Evolutionary conservation across 331 rosid genomes (phyloP).

Genomic region (Rosa hybrid): DNA sequence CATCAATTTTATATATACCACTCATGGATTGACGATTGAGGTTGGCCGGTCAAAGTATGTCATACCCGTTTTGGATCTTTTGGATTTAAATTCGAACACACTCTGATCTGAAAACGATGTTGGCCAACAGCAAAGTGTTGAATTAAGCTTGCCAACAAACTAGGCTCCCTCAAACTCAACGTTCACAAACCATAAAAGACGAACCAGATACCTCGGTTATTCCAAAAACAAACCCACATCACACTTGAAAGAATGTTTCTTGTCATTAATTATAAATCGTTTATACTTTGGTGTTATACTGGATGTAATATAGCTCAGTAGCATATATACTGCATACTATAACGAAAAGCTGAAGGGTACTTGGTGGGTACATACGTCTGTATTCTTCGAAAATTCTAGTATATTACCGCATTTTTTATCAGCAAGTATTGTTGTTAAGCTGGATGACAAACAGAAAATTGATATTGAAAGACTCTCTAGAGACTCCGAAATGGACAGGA

Average conservation of each 20-base stretch:
- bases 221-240: background rate
- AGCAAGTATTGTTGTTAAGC: background rate
- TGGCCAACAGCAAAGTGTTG: constrained; percentile 5
- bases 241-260: background rate
- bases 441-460: background rate
- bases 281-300: background rate
- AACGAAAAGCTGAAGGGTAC: background rate
- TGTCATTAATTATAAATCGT: background rate
- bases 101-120: background rate
- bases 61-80: constrained; percentile 1
- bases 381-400: background rate
- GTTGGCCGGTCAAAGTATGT: constrained; percentile 10
- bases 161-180: constrained; percentile 14
- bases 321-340: background rate
- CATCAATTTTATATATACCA: background rate
- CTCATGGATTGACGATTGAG: background rate
- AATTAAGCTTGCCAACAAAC: constrained; percentile 9
- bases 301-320: background rate
- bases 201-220: constrained; percentile 13
- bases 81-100: background rate
- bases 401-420: background rate
- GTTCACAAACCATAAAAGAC: background rate
- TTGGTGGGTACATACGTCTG: constrained; percentile 1
- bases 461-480: background rate
- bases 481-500: constrained; percentile 14